A percentile compares a stretch with the other conserved stretches of the same genome.
phyloP scores from a whole-genome alignment of 2,329 filamentous ascomycete species.

The Aspergillus hortae region DNA sequence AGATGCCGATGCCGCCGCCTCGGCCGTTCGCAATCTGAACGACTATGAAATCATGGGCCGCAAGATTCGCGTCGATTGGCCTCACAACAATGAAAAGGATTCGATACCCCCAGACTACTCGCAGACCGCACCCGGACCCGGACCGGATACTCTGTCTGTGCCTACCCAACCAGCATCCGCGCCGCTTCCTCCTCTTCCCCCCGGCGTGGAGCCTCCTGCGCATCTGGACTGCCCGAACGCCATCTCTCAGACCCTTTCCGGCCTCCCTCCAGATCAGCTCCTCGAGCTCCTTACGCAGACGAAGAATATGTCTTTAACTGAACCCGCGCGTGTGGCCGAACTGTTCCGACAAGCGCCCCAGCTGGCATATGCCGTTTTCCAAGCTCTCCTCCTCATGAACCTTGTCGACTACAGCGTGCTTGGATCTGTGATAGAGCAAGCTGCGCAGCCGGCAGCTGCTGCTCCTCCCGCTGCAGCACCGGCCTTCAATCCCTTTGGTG shows the following conservation, averaged over 20 bases:
- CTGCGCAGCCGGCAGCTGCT: conserved; percentile 40
- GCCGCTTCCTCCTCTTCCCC: conserved; percentile 72
- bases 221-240: conserved; percentile 83
- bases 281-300: conserved; percentile 92
- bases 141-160: conserved; percentile 35
- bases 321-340: conserved; percentile 79
- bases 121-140: conserved; percentile 34
- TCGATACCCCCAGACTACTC: conserved; percentile 54
- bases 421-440: conserved; percentile 71
- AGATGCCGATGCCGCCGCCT: conserved; percentile 86
- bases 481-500: conserved; percentile 33
- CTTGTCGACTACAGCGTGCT: conserved; percentile 84
- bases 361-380: conserved; percentile 90
- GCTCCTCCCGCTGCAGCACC: conserved; percentile 33
- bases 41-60: conserved; percentile 93
- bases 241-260: conserved; percentile 85
- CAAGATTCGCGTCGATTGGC: conserved; percentile 92
- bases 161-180: conserved; percentile 44
- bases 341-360: conserved; percentile 86
- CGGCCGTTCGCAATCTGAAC: conserved; percentile 91
- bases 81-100: conserved; percentile 79
- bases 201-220: conserved; percentile 77
- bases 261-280: conserved; percentile 80
- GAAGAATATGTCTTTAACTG: conserved; percentile 80
- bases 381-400: conserved; percentile 87